phyloP scores from a whole-genome alignment of 371 early-diverging fungal genomes.

The Blakeslea trispora region DNA sequence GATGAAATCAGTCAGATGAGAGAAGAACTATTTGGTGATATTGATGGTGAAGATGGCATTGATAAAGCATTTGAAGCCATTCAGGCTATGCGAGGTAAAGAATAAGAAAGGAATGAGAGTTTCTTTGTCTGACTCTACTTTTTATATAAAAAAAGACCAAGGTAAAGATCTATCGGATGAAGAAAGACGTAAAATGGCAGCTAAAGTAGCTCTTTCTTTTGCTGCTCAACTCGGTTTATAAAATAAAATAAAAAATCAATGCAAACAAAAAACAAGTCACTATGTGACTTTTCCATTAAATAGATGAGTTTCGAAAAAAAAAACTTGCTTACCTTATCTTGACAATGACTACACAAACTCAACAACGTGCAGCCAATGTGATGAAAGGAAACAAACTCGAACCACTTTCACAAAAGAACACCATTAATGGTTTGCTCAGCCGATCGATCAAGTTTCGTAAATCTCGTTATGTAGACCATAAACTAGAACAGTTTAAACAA shows the following conservation, averaged over 20 bases:
- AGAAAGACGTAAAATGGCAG: constrained; percentile 66
- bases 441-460: constrained; percentile 48
- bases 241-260: constrained; percentile 8
- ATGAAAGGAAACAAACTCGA: constrained; percentile 22
- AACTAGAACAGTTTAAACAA: constrained; percentile 44
- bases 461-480: constrained; percentile 51
- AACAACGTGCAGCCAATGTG: constrained; percentile 13
- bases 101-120: background rate
- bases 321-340: background rate
- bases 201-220: constrained; percentile 69
- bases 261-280: too few species aligned
- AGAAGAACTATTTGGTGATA: constrained; percentile 54
- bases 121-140: constrained; percentile 3
- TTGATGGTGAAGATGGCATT: constrained; percentile 70
- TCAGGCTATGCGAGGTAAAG: constrained; percentile 58
- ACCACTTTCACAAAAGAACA: constrained; percentile 29
- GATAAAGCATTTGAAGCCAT: constrained; percentile 58
- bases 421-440: constrained; percentile 30
- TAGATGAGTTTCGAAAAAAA: too few species aligned
- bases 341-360: background rate
- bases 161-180: constrained; percentile 57
- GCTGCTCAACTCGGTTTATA: constrained; percentile 48
- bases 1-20: constrained; percentile 57
- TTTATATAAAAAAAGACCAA: too few species aligned
- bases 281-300: too few species aligned